Conservation (phyloP, 2,329 filamentous ascomycete genomes). For the Gliomastix tumulicola region DNA sequence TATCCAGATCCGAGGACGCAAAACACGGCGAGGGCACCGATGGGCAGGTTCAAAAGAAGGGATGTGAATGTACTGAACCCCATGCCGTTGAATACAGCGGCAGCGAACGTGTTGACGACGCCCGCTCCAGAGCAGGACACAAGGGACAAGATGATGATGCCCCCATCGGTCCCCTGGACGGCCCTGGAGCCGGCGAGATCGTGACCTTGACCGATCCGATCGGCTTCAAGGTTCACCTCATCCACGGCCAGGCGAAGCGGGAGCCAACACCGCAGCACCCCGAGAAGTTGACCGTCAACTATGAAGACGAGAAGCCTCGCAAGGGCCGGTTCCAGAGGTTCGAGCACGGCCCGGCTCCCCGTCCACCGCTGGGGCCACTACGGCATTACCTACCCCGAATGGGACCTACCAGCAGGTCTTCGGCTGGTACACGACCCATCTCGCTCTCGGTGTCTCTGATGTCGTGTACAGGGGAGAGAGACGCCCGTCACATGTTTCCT, state of each 20-base stretch:
- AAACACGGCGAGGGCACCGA: slow-evolving; percentile 19
- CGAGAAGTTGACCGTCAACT: neutral
- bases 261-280: neutral
- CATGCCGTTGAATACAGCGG: slow-evolving; percentile 24
- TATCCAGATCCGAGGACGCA: slow-evolving; percentile 21
- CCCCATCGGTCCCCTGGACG: too few relatives aligned
- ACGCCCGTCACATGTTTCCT: neutral
- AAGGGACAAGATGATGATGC: slow-evolving; percentile 17
- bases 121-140: slow-evolving; percentile 19
- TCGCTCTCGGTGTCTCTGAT: neutral
- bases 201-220: neutral
- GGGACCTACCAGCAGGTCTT: neutral
- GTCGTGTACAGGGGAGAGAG: neutral
- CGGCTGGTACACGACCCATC: neutral
- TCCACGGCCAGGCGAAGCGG: neutral
- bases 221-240: neutral
- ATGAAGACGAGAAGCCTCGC: neutral
- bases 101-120: slow-evolving; percentile 18
- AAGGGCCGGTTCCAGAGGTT: neutral
- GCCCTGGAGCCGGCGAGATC: neutral
- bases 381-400: too few relatives aligned
- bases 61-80: slow-evolving; percentile 22
- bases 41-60: slow-evolving; percentile 23
- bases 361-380: neutral
- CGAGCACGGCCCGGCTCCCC: neutral